Evolutionary conservation across 208 protist genomes (phyloP).

Genomic region (Crithidia fasciculata): DNA sequence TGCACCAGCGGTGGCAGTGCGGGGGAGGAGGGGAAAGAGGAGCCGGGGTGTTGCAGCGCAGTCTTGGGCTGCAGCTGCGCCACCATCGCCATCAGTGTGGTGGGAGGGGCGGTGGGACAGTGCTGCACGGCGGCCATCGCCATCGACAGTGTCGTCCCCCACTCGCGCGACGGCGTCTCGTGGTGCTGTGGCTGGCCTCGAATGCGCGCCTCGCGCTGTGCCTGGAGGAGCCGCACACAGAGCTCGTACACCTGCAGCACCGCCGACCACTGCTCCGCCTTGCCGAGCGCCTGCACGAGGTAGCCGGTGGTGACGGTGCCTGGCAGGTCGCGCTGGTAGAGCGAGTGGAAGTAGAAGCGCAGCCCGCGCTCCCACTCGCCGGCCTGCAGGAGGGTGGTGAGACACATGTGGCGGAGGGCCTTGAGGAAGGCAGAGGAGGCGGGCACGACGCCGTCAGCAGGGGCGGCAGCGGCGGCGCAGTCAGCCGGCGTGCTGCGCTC

Average conservation of each 20-base stretch:
- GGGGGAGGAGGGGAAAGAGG: background rate
- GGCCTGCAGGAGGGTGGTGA: conserved; percentile 41
- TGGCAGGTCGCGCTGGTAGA: conserved; percentile 59
- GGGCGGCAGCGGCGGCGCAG: background rate
- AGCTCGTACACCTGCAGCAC: conserved; percentile 53
- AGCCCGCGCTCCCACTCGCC: conserved; percentile 49
- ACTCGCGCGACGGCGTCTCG: conserved; percentile 17
- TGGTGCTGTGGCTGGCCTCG: background rate
- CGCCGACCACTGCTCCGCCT: conserved; percentile 31
- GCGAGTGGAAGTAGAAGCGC: conserved; percentile 52
- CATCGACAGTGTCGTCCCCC: conserved; percentile 68
- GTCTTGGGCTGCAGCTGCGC: conserved; percentile 12
- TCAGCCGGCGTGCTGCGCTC: background rate
- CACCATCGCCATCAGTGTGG: conserved; percentile 26
- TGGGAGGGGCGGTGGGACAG: conserved; percentile 20
- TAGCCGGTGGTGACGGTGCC: conserved; percentile 48
- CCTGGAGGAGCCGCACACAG: conserved; percentile 42
- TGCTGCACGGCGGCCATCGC: conserved; percentile 43
- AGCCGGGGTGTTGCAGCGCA: too few species aligned
- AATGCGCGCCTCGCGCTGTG: background rate
- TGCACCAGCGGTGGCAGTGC: conserved; percentile 32
- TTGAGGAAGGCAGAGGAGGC: conserved; percentile 24
- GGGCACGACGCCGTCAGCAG: background rate
- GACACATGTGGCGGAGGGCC: conserved; percentile 46
- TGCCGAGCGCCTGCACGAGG: conserved; percentile 47